phyloP scores from a whole-genome alignment of 805 yeast genomes.

The Sugiyamaella valdiviana region DNA sequence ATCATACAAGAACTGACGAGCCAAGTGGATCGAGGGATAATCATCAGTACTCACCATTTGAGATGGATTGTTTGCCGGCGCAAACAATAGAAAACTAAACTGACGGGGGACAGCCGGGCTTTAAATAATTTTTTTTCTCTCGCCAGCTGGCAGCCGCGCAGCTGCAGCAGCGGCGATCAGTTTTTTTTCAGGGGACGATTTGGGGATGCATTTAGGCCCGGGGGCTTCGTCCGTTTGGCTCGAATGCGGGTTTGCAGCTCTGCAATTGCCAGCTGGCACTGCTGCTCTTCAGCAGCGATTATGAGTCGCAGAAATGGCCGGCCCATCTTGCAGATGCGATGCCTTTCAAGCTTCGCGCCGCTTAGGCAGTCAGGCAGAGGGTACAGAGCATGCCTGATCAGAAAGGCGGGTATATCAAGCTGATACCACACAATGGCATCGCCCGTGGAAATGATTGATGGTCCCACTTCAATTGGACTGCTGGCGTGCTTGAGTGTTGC shows the following conservation, averaged over 20 bases:
- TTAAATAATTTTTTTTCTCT: slow-evolving; percentile 4
- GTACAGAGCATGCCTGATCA: too few relatives aligned
- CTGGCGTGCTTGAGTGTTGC: not conserved
- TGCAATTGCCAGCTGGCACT: not conserved
- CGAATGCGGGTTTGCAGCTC: too few relatives aligned
- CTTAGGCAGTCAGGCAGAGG: too few relatives aligned
- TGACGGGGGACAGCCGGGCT: not conserved
- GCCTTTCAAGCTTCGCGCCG: too few relatives aligned
- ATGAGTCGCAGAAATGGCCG: too few relatives aligned
- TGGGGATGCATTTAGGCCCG: not conserved
- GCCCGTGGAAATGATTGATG: too few relatives aligned
- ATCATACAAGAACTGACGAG: slow-evolving; percentile 26
- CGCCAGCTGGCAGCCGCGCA: not conserved
- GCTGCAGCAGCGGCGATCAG: not conserved
- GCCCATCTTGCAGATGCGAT: too few relatives aligned
- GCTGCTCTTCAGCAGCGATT: too few relatives aligned
- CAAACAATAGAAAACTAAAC: not conserved
- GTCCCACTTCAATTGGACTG: too few relatives aligned
- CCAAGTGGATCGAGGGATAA: not conserved
- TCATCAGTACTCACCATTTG: not conserved
- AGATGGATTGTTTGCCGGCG: not conserved
- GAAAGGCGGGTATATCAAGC: too few relatives aligned
- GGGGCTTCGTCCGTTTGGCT: not conserved
- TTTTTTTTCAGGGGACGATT: not conserved
- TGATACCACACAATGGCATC: too few relatives aligned